Percentiles rank a stretch among this genome's conserved stretches.
Evolutionary conservation across 2,329 filamentous ascomycete genomes (phyloP).

Genomic region (Botryosphaeria dothidea): DNA sequence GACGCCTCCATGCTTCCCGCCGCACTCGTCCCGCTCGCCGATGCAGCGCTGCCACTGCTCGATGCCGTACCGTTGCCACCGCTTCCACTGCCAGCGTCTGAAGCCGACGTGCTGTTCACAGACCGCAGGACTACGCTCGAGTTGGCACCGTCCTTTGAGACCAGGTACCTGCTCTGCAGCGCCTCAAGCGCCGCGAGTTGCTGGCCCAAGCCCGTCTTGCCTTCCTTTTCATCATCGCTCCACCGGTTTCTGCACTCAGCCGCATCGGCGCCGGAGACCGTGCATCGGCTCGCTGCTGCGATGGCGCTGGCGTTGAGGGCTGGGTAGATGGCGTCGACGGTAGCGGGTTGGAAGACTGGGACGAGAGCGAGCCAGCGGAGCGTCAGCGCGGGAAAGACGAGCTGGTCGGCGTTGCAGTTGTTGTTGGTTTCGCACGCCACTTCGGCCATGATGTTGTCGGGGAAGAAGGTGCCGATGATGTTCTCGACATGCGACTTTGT

Average conservation of each 20-base stretch:
- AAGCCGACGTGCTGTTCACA: neutral
- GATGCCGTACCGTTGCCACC: neutral
- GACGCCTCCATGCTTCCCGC: neutral
- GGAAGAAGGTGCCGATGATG: conserved; percentile 53
- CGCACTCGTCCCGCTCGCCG: neutral
- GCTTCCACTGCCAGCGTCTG: neutral
- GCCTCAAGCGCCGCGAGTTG: conserved; percentile 61
- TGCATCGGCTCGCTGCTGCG: conserved; percentile 39
- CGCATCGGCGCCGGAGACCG: conserved; percentile 39
- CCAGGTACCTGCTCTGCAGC: conserved; percentile 42
- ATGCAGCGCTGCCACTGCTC: neutral
- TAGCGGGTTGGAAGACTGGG: conserved; percentile 45
- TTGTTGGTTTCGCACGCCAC: conserved; percentile 62
- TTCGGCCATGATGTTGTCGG: conserved; percentile 62
- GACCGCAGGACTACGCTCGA: neutral
- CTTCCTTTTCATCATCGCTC: conserved; percentile 46
- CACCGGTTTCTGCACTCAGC: conserved; percentile 46
- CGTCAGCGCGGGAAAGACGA: conserved; percentile 75
- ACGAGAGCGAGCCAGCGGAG: conserved; percentile 61
- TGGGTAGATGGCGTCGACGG: conserved; percentile 38
- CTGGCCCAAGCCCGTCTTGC: conserved; percentile 55
- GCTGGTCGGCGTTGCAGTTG: conserved; percentile 70
- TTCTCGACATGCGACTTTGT: conserved; percentile 60
- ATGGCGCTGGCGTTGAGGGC: conserved; percentile 43
- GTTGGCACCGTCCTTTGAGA: neutral